Evolutionary conservation across 164 flowering plant species (phyloP).

Genomic region (Protea cynaroides): DNA sequence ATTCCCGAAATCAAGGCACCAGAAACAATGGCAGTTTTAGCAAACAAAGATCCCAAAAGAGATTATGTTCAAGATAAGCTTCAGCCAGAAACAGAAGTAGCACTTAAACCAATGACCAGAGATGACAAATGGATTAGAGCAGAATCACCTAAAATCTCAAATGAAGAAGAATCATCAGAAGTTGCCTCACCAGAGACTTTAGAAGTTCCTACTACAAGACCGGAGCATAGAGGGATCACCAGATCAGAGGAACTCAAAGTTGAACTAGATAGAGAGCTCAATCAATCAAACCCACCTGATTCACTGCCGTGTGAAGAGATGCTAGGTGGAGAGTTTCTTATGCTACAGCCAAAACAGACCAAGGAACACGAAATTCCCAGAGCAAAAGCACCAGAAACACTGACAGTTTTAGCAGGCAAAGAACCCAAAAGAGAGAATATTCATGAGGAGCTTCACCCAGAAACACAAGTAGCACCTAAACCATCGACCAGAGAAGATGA

Average conservation of each 20-base stretch:
- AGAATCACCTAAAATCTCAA: background rate
- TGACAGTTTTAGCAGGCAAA: no score
- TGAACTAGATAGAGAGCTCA: background rate
- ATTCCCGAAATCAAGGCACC: background rate
- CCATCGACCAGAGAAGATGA: no score
- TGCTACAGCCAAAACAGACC: background rate
- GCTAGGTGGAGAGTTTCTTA: background rate
- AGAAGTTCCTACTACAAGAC: slow-evolving; percentile 1
- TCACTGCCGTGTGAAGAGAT: slow-evolving; percentile 5
- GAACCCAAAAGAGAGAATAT: no score
- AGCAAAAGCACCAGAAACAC: background rate
- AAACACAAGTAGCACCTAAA: no score
- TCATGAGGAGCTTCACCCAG: no score
- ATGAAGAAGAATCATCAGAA: background rate
- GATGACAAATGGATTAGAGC: background rate
- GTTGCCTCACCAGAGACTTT: background rate
- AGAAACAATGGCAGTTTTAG: no score
- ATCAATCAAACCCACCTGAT: background rate
- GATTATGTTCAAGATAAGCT: no score
- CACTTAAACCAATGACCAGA: background rate
- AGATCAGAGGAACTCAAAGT: background rate
- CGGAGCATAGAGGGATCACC: background rate
- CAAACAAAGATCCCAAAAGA: no score
- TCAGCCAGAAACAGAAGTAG: no score
- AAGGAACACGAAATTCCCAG: background rate